These are phyloP conservation scores for Echinochloa phyllopogon DNA, from an alignment of 176 grass and related monocot species.

Conservation along the genomic window DNA sequence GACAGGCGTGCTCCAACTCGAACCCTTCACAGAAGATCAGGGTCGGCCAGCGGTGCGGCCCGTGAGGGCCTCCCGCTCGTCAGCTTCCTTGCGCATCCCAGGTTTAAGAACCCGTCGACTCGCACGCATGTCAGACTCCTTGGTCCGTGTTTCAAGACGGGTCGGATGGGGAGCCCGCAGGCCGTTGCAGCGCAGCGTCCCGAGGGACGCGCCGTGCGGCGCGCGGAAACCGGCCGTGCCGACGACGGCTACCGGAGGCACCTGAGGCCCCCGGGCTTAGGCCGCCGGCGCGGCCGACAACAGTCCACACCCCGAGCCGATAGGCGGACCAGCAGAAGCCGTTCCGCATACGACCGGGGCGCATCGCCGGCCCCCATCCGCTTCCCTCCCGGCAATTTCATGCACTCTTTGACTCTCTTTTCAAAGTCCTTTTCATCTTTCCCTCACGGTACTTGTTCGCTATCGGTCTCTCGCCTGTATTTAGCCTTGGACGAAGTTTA, in stretches of 20 bases:
- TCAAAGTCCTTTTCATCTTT: conserved; percentile 80
- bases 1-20: conserved; percentile 73
- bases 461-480: conserved; percentile 65
- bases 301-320: too few species aligned
- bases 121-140: conserved; percentile 68
- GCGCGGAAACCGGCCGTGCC: too few species aligned
- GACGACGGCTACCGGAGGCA: too few species aligned
- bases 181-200: too few species aligned
- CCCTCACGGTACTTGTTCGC: conserved; percentile 62
- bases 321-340: too few species aligned
- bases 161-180: too few species aligned
- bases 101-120: not conserved
- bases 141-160: conserved; percentile 86
- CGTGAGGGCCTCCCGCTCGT: not conserved
- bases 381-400: conserved; percentile 66
- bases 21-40: conserved; percentile 72
- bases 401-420: conserved; percentile 76
- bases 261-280: too few species aligned
- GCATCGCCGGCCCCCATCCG: conserved; percentile 60
- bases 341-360: conserved; percentile 39
- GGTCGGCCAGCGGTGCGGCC: conserved; percentile 52
- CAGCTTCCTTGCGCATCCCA: not conserved
- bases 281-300: too few species aligned
- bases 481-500: conserved; percentile 65
- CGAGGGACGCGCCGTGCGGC: too few species aligned